Percentiles rank a stretch among this genome's conserved stretches.
phyloP scores from a whole-genome alignment of 768 basidiomycete genomes.

The Trametes villosa region DNA sequence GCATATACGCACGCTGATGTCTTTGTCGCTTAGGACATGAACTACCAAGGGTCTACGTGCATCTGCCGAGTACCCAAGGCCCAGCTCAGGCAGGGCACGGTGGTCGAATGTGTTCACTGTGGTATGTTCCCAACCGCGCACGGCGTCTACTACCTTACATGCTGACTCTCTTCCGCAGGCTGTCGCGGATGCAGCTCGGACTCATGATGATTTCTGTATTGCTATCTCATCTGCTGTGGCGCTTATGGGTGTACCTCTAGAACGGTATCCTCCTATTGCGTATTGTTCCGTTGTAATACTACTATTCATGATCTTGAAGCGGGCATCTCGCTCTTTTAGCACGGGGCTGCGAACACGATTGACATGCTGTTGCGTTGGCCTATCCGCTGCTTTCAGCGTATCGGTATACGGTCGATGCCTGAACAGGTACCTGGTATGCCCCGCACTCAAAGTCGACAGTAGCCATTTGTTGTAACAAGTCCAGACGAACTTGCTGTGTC shows the following conservation, averaged over 20 bases:
- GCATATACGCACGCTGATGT: too few species aligned
- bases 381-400: too few species aligned
- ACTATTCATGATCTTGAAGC: background rate
- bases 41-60: slow-evolving; percentile 98
- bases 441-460: too few species aligned
- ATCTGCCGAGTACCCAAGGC: slow-evolving; percentile 97
- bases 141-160: background rate
- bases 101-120: slow-evolving; percentile 97
- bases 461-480: too few species aligned
- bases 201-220: slow-evolving; percentile 47
- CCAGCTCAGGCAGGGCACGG: slow-evolving; percentile 83
- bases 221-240: background rate
- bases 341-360: too few species aligned
- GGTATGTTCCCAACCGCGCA: slow-evolving; percentile 56
- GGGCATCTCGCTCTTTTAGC: too few species aligned
- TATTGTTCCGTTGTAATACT: background rate
- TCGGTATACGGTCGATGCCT: too few species aligned
- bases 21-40: slow-evolving; percentile 78
- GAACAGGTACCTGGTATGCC: too few species aligned
- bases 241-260: too few species aligned
- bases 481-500: too few species aligned
- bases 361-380: too few species aligned
- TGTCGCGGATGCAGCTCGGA: slow-evolving; percentile 93
- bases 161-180: slow-evolving; percentile 46
- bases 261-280: too few species aligned